A percentile compares a stretch with the other conserved stretches of the same genome.
phyloP scores from a whole-genome alignment of 1,284 basidiomycete species.

The Trichosporon sp. region DNA sequence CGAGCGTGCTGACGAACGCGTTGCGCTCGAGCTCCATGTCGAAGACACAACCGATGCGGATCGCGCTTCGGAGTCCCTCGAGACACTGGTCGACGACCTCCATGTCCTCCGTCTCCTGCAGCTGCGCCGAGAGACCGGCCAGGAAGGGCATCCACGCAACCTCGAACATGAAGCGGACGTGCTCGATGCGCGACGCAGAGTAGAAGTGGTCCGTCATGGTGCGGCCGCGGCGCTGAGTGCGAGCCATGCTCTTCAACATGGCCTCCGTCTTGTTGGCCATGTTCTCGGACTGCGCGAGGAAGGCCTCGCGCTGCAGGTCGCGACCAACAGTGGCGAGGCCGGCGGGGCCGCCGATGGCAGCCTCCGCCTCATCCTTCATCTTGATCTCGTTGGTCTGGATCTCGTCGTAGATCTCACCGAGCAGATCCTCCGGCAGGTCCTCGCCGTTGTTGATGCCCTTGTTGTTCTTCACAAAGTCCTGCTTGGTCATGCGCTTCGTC shows the following conservation, averaged over 20 bases:
- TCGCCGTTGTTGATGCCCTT: conserved; percentile 86
- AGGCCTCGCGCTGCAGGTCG: conserved; percentile 89
- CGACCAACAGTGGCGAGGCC: conserved; percentile 84
- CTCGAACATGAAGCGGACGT: conserved; percentile 96
- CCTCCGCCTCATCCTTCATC: conserved; percentile 93
- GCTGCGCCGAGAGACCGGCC: conserved; percentile 82
- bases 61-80: conserved; percentile 89
- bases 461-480: conserved; percentile 87
- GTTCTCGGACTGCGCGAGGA: conserved; percentile 85
- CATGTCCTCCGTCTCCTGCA: conserved; percentile 87
- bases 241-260: conserved; percentile 82
- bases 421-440: conserved; percentile 78
- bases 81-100: conserved; percentile 87
- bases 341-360: conserved; percentile 52
- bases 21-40: conserved; percentile 92
- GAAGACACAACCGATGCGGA: conserved; percentile 88
- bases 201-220: conserved; percentile 79
- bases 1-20: conserved; percentile 95
- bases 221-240: conserved; percentile 65
- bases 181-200: conserved; percentile 88
- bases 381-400: conserved; percentile 87
- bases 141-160: conserved; percentile 96
- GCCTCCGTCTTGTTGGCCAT: conserved; percentile 97
- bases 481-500: conserved; percentile 77
- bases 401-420: conserved; percentile 77